A percentile compares a stretch with the other conserved stretches of the same genome.
Evolutionary conservation across 2,329 filamentous ascomycete species (phyloP).

Genomic region (Fusarium brevicatenulatum): DNA sequence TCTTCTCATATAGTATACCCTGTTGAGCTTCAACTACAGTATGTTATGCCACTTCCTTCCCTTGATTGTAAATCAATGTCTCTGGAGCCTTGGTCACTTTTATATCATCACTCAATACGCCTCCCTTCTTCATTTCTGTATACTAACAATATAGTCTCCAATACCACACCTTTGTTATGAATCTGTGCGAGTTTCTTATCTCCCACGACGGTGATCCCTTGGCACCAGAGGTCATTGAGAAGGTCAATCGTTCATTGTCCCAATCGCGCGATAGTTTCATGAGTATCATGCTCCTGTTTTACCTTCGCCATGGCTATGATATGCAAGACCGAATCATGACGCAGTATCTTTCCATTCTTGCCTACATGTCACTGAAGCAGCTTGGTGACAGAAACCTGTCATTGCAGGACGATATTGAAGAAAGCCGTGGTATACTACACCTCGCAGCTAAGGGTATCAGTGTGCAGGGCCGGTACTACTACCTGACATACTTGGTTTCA

Average conservation of each 20-base stretch:
- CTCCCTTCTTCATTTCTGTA: accelerated
- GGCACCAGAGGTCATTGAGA: neutral
- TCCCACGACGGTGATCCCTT: neutral
- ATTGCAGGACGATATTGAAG: neutral
- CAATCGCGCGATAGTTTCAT: neutral
- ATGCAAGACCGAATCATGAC: neutral
- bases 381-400: neutral
- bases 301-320: neutral
- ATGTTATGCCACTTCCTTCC: neutral
- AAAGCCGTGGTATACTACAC: neutral
- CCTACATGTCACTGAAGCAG: neutral
- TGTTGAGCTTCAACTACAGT: neutral
- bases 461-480: neutral
- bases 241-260: neutral
- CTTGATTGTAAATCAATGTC: neutral
- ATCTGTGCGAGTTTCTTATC: neutral
- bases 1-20: neutral
- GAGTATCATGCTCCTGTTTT: neutral
- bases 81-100: neutral
- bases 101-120: neutral
- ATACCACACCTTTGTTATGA: neutral
- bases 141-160: neutral
- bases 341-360: neutral
- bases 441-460: neutral
- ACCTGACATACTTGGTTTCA: neutral